These are phyloP conservation scores for Tephrocybe sp. DNA, from an alignment of 768 basidiomycete species.

Conservation along the genomic window DNA sequence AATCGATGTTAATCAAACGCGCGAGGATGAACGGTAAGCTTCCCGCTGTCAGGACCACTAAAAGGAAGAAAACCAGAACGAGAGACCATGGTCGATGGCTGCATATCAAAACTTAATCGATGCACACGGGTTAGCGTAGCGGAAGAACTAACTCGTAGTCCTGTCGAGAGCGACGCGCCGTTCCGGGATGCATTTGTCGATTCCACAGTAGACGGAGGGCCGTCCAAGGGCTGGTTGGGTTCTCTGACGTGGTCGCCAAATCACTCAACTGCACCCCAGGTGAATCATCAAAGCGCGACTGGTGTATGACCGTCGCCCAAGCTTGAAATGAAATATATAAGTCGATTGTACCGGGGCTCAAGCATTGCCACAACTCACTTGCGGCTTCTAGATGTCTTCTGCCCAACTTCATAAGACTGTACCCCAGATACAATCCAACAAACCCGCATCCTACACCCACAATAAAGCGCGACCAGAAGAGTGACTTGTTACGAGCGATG, in stretches of 20 bases:
- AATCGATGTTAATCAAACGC: conserved; percentile 34
- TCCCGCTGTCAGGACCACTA: conserved; percentile 27
- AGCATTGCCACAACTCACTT: conserved; percentile 24
- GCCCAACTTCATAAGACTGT: conserved; percentile 29
- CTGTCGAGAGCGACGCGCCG: conserved; percentile 27
- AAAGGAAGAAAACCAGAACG: conserved; percentile 34
- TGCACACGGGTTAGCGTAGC: background rate
- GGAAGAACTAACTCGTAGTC: conserved; percentile 36
- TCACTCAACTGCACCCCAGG: conserved; percentile 37
- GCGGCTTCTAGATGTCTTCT: conserved; percentile 35
- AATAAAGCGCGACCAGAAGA: conserved; percentile 43
- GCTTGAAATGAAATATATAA: conserved; percentile 23
- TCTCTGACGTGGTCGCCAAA: conserved; percentile 31
- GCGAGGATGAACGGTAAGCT: conserved; percentile 35
- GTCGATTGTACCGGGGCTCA: background rate
- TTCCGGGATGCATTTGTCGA: conserved; percentile 30
- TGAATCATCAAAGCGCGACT: conserved; percentile 27
- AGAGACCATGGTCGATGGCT: conserved; percentile 39
- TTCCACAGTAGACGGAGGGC: conserved; percentile 36
- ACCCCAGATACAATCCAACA: conserved; percentile 30
- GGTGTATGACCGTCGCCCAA: conserved; percentile 46
- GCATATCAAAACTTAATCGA: conserved; percentile 3
- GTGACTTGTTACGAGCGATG: conserved; percentile 25
- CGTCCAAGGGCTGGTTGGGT: conserved; percentile 27
- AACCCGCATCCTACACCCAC: conserved; percentile 34